Percentiles rank a stretch among this genome's conserved stretches.
phyloP scores from a whole-genome alignment of 2,329 filamentous ascomycete genomes.

The Coniochaeta prunicola region DNA sequence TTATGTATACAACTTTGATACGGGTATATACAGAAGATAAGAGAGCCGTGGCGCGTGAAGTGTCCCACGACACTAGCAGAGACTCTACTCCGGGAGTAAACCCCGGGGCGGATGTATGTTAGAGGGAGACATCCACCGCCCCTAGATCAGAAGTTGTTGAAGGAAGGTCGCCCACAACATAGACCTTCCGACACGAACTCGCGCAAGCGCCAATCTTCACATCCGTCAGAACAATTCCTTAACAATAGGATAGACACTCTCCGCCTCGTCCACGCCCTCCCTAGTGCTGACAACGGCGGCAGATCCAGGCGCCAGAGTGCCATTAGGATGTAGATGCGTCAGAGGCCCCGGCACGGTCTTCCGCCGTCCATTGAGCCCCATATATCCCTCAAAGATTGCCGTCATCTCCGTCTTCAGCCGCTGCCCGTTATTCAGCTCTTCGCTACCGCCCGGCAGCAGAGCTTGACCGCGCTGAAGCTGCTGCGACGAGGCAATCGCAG shows the following conservation, averaged over 20 bases:
- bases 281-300: neutral
- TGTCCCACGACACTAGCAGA: too few species aligned
- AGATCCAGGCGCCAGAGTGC: neutral
- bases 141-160: too few species aligned
- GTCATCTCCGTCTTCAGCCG: constrained; percentile 48
- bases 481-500: constrained; percentile 16
- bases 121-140: too few species aligned
- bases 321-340: neutral
- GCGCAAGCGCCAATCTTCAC: neutral
- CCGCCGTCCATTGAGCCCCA: neutral
- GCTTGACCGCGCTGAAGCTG: constrained; percentile 12
- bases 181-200: neutral
- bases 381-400: constrained; percentile 35
- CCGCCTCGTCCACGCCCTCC: neutral
- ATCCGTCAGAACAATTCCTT: neutral
- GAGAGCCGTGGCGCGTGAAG: too few species aligned
- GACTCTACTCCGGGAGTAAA: too few species aligned
- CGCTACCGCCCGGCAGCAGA: constrained; percentile 1
- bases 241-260: neutral
- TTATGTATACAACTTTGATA: too few species aligned
- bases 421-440: constrained; percentile 31
- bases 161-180: too few species aligned
- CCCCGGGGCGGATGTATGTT: too few species aligned
- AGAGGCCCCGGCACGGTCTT: neutral
- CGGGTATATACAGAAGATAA: too few species aligned